A percentile compares a stretch with the other conserved stretches of the same genome.
phyloP scores from a whole-genome alignment of 2,329 filamentous ascomycete species.

The Colletotrichum theobromicola region DNA sequence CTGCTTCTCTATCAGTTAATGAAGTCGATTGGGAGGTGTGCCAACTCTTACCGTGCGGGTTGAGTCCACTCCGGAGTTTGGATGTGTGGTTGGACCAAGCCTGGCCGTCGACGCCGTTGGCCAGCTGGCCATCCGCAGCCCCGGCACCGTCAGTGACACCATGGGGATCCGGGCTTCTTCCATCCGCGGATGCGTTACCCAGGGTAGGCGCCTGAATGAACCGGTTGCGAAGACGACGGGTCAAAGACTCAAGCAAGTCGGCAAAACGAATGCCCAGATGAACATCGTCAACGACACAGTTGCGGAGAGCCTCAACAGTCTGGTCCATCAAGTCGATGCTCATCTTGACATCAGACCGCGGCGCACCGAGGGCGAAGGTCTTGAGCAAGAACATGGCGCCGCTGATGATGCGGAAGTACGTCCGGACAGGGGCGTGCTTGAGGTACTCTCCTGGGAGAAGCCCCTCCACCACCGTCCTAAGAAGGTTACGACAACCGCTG shows the following conservation, averaged over 20 bases:
- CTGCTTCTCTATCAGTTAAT: conserved; percentile 21
- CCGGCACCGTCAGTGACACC: conserved; percentile 25
- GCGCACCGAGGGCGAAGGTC: conserved; percentile 82
- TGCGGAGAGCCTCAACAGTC: conserved; percentile 75
- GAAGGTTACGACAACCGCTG: conserved; percentile 76
- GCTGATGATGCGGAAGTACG: conserved; percentile 86
- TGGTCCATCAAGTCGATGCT: conserved; percentile 78
- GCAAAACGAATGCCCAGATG: conserved; percentile 86
- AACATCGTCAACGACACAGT: conserved; percentile 83
- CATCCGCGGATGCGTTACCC: conserved; percentile 43
- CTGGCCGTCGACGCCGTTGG: conserved; percentile 12
- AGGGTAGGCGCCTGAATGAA: conserved; percentile 71
- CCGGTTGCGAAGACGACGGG: conserved; percentile 73
- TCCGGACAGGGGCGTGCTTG: conserved; percentile 82
- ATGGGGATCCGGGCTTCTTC: conserved; percentile 43
- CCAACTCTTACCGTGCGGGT: conserved; percentile 38
- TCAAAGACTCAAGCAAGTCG: conserved; percentile 80
- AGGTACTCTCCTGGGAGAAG: conserved; percentile 77
- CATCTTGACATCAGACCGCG: conserved; percentile 77
- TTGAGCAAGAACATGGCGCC: conserved; percentile 86
- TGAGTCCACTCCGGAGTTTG: conserved; percentile 45
- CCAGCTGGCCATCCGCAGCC: conserved; percentile 1
- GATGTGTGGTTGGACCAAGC: conserved; percentile 38
- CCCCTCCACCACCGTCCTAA: conserved; percentile 78
- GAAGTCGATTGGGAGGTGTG: background rate